phyloP scores from a whole-genome alignment of 495 filamentous ascomycete genomes.

The Arthonia radiata region DNA sequence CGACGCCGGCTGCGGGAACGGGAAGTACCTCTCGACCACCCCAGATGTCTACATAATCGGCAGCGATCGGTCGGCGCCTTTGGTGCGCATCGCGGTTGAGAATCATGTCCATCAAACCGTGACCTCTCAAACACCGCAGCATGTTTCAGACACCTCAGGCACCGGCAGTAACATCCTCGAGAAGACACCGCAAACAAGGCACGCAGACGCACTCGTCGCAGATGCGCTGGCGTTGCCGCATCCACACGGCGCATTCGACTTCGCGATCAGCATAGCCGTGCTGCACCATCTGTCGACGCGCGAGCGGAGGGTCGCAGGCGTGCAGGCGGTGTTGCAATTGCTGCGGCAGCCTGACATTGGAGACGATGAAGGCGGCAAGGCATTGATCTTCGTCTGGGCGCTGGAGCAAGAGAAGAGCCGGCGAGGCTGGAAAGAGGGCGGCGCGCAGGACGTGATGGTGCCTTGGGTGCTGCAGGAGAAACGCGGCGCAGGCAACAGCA shows the following conservation, averaged over 20 bases:
- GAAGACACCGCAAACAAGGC: no score
- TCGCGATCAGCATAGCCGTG: conserved; percentile 85
- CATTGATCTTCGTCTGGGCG: conserved; percentile 88
- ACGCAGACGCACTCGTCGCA: conserved; percentile 40
- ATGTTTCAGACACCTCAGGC: no score
- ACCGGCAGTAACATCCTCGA: no score
- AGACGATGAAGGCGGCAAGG: conserved; percentile 24
- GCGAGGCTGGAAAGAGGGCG: conserved; percentile 71
- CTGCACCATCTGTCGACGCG: conserved; percentile 84
- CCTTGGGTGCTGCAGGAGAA: conserved; percentile 57
- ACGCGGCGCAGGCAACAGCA: conserved; percentile 1
- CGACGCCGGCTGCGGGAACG: conserved; percentile 88
- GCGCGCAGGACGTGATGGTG: conserved; percentile 82
- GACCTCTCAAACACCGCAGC: no score
- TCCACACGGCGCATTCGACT: conserved; percentile 48
- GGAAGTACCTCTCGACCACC: conserved; percentile 77
- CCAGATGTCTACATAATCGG: conserved; percentile 56
- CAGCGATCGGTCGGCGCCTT: conserved; percentile 51
- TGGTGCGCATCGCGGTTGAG: no score
- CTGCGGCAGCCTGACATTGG: conserved; percentile 19
- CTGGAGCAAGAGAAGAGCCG: conserved; percentile 78
- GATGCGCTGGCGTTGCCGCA: conserved; percentile 50
- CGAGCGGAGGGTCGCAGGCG: conserved; percentile 43
- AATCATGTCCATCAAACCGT: no score
- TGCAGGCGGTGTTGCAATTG: conserved; percentile 44